Percentiles rank a stretch among this genome's conserved stretches.
Evolutionary conservation across 1,284 basidiomycete species (phyloP).

Genomic region (Ganoderma lingzhi): DNA sequence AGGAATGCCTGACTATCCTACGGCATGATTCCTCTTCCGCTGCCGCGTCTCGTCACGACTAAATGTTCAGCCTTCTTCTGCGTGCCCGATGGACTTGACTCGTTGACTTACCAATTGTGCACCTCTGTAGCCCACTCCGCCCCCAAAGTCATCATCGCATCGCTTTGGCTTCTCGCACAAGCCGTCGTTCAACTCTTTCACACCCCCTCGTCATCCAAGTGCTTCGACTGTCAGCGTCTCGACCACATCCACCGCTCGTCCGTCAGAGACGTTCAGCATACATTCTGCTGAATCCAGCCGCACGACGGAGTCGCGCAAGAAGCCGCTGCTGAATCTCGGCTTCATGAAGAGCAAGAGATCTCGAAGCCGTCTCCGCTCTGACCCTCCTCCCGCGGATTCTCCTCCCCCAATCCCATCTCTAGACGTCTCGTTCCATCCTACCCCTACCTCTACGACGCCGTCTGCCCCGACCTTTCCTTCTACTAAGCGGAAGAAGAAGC

Average conservation of each 20-base stretch:
- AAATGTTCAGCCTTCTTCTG: not conserved
- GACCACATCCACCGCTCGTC: conserved; percentile 31
- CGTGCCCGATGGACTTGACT: not conserved
- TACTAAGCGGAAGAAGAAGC: conserved; percentile 39
- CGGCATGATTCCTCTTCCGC: not conserved
- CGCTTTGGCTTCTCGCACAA: conserved; percentile 37
- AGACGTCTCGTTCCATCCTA: conserved; percentile 41
- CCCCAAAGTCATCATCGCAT: conserved; percentile 32
- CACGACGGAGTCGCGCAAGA: conserved; percentile 33
- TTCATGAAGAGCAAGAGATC: conserved; percentile 41
- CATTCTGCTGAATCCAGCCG: conserved; percentile 32
- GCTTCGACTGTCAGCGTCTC: conserved; percentile 35
- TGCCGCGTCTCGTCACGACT: not conserved
- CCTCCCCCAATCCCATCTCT: conserved; percentile 35
- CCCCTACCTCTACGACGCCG: conserved; percentile 45
- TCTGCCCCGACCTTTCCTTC: conserved; percentile 41
- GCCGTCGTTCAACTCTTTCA: conserved; percentile 37
- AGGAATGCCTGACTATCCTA: not conserved
- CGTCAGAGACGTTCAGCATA: conserved; percentile 35
- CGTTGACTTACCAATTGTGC: conserved; percentile 6
- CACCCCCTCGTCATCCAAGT: conserved; percentile 35
- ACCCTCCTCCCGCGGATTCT: conserved; percentile 26
- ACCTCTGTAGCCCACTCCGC: conserved; percentile 36
- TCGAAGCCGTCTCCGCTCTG: conserved; percentile 42
- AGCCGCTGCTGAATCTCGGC: conserved; percentile 38